These are phyloP conservation scores for Stromatinia cepivora DNA, from an alignment of 2,329 filamentous ascomycete genomes.

Conservation along the genomic window DNA sequence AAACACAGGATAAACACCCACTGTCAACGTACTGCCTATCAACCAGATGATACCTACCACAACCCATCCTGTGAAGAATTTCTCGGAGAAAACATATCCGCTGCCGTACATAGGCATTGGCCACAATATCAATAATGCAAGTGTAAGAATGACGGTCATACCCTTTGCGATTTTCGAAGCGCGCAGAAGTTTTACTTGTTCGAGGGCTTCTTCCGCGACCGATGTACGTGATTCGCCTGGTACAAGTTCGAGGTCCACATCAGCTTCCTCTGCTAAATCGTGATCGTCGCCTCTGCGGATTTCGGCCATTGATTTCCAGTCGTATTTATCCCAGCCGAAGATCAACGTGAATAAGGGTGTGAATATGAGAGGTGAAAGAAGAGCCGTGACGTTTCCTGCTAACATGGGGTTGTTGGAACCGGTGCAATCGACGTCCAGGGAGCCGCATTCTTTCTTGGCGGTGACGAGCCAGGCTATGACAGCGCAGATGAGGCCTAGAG, in stretches of 20 bases:
- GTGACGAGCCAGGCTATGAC: slow-evolving; percentile 79
- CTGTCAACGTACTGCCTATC: slow-evolving; percentile 68
- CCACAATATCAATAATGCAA: slow-evolving; percentile 79
- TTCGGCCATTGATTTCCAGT: slow-evolving; percentile 79
- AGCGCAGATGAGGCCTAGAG: slow-evolving; percentile 67
- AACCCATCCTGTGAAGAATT: slow-evolving; percentile 82
- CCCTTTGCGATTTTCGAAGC: slow-evolving; percentile 52
- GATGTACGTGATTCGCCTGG: slow-evolving; percentile 49
- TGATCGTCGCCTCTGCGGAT: slow-evolving; percentile 80
- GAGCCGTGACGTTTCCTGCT: slow-evolving; percentile 79
- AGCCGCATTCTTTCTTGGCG: slow-evolving; percentile 66
- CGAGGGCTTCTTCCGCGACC: slow-evolving; percentile 45
- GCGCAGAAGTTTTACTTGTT: slow-evolving; percentile 52
- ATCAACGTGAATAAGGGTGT: slow-evolving; percentile 72
- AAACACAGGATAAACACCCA: slow-evolving; percentile 79
- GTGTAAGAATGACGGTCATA: slow-evolving; percentile 61
- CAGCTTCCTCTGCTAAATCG: slow-evolving; percentile 63
- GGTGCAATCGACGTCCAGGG: slow-evolving; percentile 70
- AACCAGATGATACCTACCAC: slow-evolving; percentile 78
- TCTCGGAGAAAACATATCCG: slow-evolving; percentile 77
- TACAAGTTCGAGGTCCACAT: slow-evolving; percentile 65
- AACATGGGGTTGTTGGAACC: slow-evolving; percentile 88
- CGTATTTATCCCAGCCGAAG: slow-evolving; percentile 69
- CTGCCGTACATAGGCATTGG: slow-evolving; percentile 89
- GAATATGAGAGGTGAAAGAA: slow-evolving; percentile 74